A percentile compares a stretch with the other conserved stretches of the same genome.
phyloP scores from a whole-genome alignment of 2,329 filamentous ascomycete species.

The Elsinoe arachidis region DNA sequence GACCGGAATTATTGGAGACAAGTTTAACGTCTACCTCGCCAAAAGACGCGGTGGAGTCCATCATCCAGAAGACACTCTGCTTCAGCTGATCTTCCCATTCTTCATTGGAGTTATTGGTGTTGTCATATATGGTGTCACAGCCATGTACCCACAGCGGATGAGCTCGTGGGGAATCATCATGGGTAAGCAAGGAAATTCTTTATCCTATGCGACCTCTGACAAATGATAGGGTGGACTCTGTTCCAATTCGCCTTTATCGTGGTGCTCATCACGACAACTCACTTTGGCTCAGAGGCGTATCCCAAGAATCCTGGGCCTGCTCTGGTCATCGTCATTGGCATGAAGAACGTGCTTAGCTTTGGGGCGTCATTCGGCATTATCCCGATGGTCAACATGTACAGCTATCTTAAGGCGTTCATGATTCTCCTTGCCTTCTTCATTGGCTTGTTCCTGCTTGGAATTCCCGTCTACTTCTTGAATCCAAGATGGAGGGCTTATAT shows the following conservation, averaged over 20 bases:
- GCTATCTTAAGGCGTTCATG: conserved; percentile 21
- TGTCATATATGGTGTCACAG: conserved; percentile 27
- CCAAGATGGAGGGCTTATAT: conserved; percentile 8
- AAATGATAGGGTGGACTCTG: conserved; percentile 23
- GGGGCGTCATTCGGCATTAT: conserved; percentile 26
- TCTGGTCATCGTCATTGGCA: conserved; percentile 27
- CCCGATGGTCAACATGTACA: conserved; percentile 24
- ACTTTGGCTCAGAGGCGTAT: conserved; percentile 25
- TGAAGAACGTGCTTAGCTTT: conserved; percentile 30
- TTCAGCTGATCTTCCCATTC: conserved; percentile 27
- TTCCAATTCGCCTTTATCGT: conserved; percentile 22
- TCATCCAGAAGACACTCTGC: conserved; percentile 29
- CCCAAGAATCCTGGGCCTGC: conserved; percentile 26
- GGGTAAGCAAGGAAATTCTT: conserved; percentile 11
- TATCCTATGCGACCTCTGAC: background rate
- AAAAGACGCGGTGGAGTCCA: conserved; percentile 29
- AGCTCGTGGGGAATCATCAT: conserved; percentile 20
- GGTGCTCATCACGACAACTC: conserved; percentile 24
- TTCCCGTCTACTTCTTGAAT: conserved; percentile 24
- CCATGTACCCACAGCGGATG: conserved; percentile 17
- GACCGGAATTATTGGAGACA: conserved; percentile 21
- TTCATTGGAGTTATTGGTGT: conserved; percentile 26
- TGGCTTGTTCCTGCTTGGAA: conserved; percentile 21
- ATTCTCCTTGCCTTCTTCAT: conserved; percentile 19
- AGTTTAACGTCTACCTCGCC: conserved; percentile 24